Base-by-base conservation (phyloP, 768 basidiomycete genomes). In the Rhodosporidiobolus sp. region DNA sequence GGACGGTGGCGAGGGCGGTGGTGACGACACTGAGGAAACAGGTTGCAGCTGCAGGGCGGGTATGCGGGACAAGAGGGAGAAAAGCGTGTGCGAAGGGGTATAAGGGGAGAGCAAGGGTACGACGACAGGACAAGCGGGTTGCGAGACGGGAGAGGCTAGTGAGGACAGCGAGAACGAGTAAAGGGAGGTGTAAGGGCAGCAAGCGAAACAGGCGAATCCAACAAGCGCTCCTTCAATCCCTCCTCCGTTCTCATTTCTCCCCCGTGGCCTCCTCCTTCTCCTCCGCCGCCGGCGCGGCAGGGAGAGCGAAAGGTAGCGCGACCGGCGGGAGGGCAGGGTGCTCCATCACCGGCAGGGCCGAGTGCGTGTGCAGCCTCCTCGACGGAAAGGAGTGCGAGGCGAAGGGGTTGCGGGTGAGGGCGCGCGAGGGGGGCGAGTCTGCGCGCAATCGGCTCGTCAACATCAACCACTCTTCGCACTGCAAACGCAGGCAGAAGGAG, bases 361-460 rank as follows among this genome's bases (percentile, higher is more conserved):
- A 55, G 52, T 64, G 63, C 28, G 63, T 28, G 53, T 64, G 63
- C 8, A 38, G 38, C 6, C 58, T 7, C 30, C 30, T 38, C 28
- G 43, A 38, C 43, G 19, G 54, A 34, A 32, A 34, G 9, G 19
- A n/a, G 54, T 38, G 30, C 28, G 43, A 45, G 43, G 24, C 28
- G 63, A 64, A 34, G 63, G 63, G 63, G 63, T 64, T 64, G 63
- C 63, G 63, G 28, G 63, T 64, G 16, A 64, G 53, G 19, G 63
- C 63, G 63, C 63, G 63, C 12, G 63, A 64, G 38, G 63, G 63
- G 28, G 63, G 63, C 26, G 63, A 64, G 53, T 64, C 63, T 64
- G 53, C 26, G 20, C 54, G 28, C 20, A 30, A 12, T 9, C 3
- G 32, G 32, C 4, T 11, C 3, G 22, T 9, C 14, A 17, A 57